Conservation (phyloP, 495 filamentous ascomycete species). For the Astrocystis sublimbata region DNA sequence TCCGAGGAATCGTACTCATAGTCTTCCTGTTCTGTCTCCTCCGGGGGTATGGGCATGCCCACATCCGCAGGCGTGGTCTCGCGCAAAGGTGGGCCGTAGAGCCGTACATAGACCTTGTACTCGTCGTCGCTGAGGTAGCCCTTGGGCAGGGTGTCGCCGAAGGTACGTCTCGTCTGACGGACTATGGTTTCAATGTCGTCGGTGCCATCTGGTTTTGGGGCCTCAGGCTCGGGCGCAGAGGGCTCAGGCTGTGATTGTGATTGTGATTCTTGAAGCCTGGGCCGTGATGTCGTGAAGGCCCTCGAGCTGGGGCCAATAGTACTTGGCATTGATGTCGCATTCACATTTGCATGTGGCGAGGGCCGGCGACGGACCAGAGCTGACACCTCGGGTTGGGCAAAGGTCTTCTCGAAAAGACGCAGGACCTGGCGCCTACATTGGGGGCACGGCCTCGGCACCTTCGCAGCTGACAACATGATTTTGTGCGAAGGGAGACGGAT, state of each 20-base stretch:
- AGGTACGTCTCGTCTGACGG: slow-evolving; percentile 67
- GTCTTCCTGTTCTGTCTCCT: slow-evolving; percentile 27
- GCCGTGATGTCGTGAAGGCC: slow-evolving; percentile 42
- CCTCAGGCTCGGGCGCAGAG: slow-evolving; percentile 1
- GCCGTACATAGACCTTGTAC: slow-evolving; percentile 70
- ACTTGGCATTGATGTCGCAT: no score
- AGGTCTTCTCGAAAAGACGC: slow-evolving; percentile 44
- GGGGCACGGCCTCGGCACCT: slow-evolving; percentile 47
- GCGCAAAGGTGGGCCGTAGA: slow-evolving; percentile 71
- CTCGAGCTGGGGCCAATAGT: slow-evolving; percentile 26
- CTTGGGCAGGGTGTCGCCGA: slow-evolving; percentile 77
- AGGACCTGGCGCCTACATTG: slow-evolving; percentile 51
- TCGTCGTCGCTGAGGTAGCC: slow-evolving; percentile 69
- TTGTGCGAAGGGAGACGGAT: neutral
- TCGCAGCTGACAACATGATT: slow-evolving; percentile 51
- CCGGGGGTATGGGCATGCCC: slow-evolving; percentile 44
- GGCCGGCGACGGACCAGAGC: slow-evolving; percentile 12
- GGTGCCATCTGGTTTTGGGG: slow-evolving; percentile 35
- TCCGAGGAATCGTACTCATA: slow-evolving; percentile 19
- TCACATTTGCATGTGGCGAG: slow-evolving; percentile 12
- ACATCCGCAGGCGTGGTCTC: slow-evolving; percentile 60
- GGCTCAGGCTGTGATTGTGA: neutral
- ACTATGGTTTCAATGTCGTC: slow-evolving; percentile 63
- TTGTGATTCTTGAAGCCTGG: slow-evolving; percentile 26
- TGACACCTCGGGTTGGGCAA: slow-evolving; percentile 25